Base-by-base conservation (phyloP, 2,329 filamentous ascomycete genomes). In the Chaetomium sp. region DNA sequence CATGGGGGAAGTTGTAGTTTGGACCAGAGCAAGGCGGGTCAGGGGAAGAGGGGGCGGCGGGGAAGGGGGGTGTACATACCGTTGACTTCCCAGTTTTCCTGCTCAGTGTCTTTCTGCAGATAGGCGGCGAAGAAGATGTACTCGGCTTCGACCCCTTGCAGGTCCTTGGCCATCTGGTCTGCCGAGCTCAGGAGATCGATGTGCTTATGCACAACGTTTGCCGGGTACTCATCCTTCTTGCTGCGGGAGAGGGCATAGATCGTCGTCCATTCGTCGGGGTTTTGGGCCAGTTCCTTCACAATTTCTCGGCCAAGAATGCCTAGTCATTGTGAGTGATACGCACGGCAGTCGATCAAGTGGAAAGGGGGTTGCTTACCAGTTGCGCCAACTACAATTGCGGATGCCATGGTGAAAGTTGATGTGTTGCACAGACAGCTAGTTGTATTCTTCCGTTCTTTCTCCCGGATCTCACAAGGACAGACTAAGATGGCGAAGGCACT, bases 71-170 rank as follows among this genome's bases (percentile, higher is more conserved):
- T n/a, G 3, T 4, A 8, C 56, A 5, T 57, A 65, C 69, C 70
- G 53, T 76, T 76, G 42, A 74, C 68, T 3, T 72, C 47, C 67
- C 70, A 70, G 49, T 69, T 71, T 31, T 70, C 70, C 60, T 72
- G 49, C 54, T 72, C 72, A 0, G 64, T 65, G 45, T 68, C 66
- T 38, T 69, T 68, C 35, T 73, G 66, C 13, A 72, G 33, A 31
- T 72, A 72, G 2, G 71, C 72, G 1, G 70, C 65, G 56, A 73
- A 73, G 60, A 73, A 72, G 33, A 72, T 65, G 42, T 73, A 72
- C 29, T 72, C 69, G 3, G 61, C 72, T 25, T 69, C 62, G 38
- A 72, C 55, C 4, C 64, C 68, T 23, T 69, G 42, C 12, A 74
- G 63, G 33, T 69, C 65, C 53, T 72, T 70, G 63, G 69, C 67